These are phyloP conservation scores for Mycena chlorophos DNA, from an alignment of 768 basidiomycete species.

Conservation along the genomic window DNA sequence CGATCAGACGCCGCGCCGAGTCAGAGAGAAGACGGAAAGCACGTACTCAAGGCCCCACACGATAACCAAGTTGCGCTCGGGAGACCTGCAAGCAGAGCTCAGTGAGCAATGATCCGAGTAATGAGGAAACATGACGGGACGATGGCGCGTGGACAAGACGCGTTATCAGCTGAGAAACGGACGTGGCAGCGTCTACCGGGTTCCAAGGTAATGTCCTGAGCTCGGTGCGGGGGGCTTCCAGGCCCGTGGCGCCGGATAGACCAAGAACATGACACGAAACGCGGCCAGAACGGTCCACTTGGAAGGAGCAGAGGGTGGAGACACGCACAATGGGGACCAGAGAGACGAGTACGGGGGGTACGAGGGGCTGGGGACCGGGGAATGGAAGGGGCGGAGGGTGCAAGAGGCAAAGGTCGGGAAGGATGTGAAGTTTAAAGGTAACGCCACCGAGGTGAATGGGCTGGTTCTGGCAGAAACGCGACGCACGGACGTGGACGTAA, in stretches of 20 bases:
- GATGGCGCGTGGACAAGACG: conserved; percentile 23
- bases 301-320: not conserved
- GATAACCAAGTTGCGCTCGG: not conserved
- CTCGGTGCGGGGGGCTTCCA: conserved; percentile 19
- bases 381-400: not conserved
- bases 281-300: no score
- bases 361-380: not conserved
- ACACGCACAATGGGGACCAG: not conserved
- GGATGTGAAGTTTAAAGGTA: not conserved
- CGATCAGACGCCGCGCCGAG: conserved; percentile 11
- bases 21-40: conserved; percentile 4
- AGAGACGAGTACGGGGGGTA: not conserved
- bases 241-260: conserved; percentile 5
- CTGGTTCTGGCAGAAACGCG: not conserved
- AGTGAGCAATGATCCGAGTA: conserved; percentile 24
- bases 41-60: conserved; percentile 1
- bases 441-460: not conserved
- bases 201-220: conserved; percentile 6
- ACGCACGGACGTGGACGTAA: not conserved
- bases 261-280: not conserved
- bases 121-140: conserved; percentile 24
- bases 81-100: conserved; percentile 15
- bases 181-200: conserved; percentile 20
- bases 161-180: conserved; percentile 19
- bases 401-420: not conserved